Conservation (phyloP, 192 early-diverging fungal genomes). For the Podila verticillata region DNA sequence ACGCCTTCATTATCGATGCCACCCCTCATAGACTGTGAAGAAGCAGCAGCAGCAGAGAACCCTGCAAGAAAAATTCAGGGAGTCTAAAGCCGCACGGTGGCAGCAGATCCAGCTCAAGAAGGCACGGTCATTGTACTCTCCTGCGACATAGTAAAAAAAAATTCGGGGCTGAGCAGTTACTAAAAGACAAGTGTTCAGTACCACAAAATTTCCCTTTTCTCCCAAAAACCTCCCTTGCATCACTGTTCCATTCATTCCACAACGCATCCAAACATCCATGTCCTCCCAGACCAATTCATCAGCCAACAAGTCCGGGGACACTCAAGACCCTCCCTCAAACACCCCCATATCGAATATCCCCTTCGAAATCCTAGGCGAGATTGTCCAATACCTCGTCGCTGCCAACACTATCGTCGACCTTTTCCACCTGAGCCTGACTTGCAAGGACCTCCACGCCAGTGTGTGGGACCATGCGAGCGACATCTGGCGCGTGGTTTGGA, state of each 20-base stretch:
- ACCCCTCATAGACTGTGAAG: constrained; percentile 48
- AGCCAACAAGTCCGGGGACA: too few relatives aligned
- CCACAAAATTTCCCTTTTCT: too few relatives aligned
- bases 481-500: constrained; percentile 6
- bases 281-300: too few relatives aligned
- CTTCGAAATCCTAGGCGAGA: not conserved
- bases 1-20: not conserved
- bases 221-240: too few relatives aligned
- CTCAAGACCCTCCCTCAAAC: too few relatives aligned
- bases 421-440: constrained; percentile 1
- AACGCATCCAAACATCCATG: too few relatives aligned
- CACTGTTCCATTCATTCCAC: too few relatives aligned
- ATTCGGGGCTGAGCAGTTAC: too few relatives aligned
- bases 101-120: constrained; percentile 37
- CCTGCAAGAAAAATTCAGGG: constrained; percentile 47
- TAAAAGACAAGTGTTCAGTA: too few relatives aligned
- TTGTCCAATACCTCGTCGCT: constrained; percentile 1
- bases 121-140: constrained; percentile 13
- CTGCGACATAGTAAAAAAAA: too few relatives aligned
- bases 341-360: not conserved
- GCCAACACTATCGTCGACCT: constrained; percentile 1
- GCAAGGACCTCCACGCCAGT: not conserved
- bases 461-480: constrained; percentile 2
- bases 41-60: constrained; percentile 23
- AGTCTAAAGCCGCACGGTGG: constrained; percentile 51